These are phyloP conservation scores for Dichomitus squalens DNA, from an alignment of 1,284 basidiomycete species.

Conservation along the genomic window DNA sequence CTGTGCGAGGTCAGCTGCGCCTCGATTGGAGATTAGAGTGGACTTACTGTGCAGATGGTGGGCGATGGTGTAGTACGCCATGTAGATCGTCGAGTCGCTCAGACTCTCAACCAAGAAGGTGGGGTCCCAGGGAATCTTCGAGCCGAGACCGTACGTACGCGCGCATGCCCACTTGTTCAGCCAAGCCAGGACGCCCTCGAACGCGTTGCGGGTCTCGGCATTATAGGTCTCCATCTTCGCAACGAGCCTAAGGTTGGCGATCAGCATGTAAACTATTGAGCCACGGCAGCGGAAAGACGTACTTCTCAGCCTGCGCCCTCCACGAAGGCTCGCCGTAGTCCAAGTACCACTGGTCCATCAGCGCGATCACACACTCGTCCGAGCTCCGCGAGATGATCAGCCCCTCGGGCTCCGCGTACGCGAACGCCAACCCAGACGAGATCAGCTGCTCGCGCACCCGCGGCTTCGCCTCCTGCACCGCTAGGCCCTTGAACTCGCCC, in stretches of 20 bases:
- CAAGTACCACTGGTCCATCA: constrained; percentile 99
- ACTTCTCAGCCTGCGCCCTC: constrained; percentile 88
- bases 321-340: constrained; percentile 94
- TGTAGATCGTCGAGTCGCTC: constrained; percentile 98
- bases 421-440: constrained; percentile 74
- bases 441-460: constrained; percentile 91
- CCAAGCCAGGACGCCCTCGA: constrained; percentile 94
- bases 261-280: constrained; percentile 14
- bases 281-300: constrained; percentile 31
- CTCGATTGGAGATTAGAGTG: not conserved
- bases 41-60: constrained; percentile 82
- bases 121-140: constrained; percentile 96
- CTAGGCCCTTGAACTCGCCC: constrained; percentile 86
- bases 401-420: constrained; percentile 97
- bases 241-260: constrained; percentile 58
- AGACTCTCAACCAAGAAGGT: constrained; percentile 96
- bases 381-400: constrained; percentile 87
- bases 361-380: constrained; percentile 96
- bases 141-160: constrained; percentile 94
- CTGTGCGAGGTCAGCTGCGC: constrained; percentile 38
- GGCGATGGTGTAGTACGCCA: constrained; percentile 97
- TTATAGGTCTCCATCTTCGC: constrained; percentile 90
- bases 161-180: constrained; percentile 99
- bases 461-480: constrained; percentile 90
- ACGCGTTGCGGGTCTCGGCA: constrained; percentile 87